phyloP scores from a whole-genome alignment of 805 yeast species.

The Saccharomycopsis babjevae region DNA sequence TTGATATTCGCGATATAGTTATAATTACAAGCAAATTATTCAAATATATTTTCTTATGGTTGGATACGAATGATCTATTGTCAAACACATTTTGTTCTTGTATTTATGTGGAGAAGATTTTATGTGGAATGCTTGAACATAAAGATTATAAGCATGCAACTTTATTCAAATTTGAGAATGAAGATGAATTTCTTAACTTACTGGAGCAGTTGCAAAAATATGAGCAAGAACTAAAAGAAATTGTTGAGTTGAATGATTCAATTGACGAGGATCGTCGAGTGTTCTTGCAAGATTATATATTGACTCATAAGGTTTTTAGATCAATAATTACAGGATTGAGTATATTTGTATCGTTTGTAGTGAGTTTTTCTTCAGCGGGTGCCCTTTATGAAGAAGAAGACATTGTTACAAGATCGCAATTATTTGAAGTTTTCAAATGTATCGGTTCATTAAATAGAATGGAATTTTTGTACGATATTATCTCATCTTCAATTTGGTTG shows the following conservation, averaged over 20 bases:
- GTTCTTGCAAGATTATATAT: constrained; percentile 39
- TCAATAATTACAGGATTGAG: constrained; percentile 43
- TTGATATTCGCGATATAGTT: constrained; percentile 30
- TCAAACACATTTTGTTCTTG: constrained; percentile 74
- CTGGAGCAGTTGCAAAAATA: neutral
- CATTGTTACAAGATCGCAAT: constrained; percentile 46
- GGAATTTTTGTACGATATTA: constrained; percentile 2
- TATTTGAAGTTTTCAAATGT: constrained; percentile 20
- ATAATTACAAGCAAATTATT: constrained; percentile 46
- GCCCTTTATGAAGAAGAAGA: constrained; percentile 71
- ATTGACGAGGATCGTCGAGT: constrained; percentile 23
- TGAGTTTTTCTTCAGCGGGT: constrained; percentile 41
- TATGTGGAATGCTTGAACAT: constrained; percentile 30
- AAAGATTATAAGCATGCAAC: constrained; percentile 9
- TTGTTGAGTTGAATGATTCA: constrained; percentile 38
- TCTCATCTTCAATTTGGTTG: constrained; percentile 3
- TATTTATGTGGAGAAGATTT: constrained; percentile 54
- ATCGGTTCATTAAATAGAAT: constrained; percentile 2
- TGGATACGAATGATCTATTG: constrained; percentile 52
- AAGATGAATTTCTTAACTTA: neutral
- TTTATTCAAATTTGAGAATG: constrained; percentile 2
- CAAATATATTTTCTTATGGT: constrained; percentile 58
- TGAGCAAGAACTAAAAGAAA: neutral
- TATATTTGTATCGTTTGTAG: constrained; percentile 40
- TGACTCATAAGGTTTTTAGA: constrained; percentile 43